Evolutionary conservation across 768 basidiomycete genomes (phyloP), one percentile per base, ranked within the genome.

Genomic region (Sutorius australiensis): DNA sequence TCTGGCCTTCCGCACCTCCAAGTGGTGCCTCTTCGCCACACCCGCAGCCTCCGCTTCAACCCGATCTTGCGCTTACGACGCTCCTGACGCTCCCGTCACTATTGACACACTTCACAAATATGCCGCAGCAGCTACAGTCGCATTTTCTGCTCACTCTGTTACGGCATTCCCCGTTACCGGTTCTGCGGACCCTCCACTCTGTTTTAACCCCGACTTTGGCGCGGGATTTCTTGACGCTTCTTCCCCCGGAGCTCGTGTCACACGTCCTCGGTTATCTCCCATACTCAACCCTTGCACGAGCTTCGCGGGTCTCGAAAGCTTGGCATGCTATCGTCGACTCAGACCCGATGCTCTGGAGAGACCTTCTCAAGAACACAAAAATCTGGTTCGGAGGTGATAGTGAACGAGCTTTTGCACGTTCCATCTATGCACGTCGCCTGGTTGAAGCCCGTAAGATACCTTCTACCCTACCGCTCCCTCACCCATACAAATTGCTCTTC

Each of bases 251-350:
- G 63, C 83, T 99, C 34, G 87, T 92, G 46, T 89, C 94, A 1
- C 87, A 90, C 58, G 81, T 98, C 57, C 80, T 98, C 57, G 85
- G 85, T 60, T 92, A 80, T 67, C 84, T 98, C 32, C 87, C 92
- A 5, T 88, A 87, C 59, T 77, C 84, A 3, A 83, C 89, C 12
- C 82, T 98, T 34, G 87, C 90, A 27, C 85, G 89, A 12, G 92
- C 93, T 10, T 87, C 92, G 14, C 81, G 92, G 32, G 95, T 99
- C 17, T 92, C 89, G 48, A 87, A 81, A 63, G 75, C 90, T 12
- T 99, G 97, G 97, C 77, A 87, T n/a, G 77, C 84, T 11, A 89
- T 92, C 61, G 90, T 98, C 57, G 95, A 98, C 66, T 86, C 86
- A 3, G 93, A 98, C 61, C 82, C 89, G 32, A 80, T 88, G 8